Conservation (phyloP, 306 rosid genomes). For the Lathyrus aphaca region DNA sequence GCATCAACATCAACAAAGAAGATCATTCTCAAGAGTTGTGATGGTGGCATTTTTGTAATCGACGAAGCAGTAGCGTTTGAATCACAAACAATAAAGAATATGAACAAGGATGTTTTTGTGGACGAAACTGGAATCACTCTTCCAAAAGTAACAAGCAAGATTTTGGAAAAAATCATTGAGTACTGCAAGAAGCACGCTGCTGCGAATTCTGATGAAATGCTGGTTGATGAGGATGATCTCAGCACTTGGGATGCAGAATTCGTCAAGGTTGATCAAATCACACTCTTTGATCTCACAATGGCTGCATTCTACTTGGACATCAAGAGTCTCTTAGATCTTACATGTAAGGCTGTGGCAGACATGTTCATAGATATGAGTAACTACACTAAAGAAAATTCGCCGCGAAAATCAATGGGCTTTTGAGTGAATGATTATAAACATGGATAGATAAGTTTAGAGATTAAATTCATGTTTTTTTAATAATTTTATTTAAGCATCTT, state of each 20-base stretch:
- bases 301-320: not conserved
- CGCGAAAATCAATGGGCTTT: slow-evolving; percentile 74
- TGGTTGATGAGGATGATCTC: too few species aligned
- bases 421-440: too few species aligned
- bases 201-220: too few species aligned
- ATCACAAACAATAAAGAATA: not conserved
- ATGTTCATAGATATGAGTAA: slow-evolving; percentile 37
- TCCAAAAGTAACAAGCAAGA: not conserved
- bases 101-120: not conserved
- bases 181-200: not conserved
- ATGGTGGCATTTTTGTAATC: not conserved
- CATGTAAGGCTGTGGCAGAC: slow-evolving; percentile 48
- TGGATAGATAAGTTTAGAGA: too few species aligned
- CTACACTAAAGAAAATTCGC: slow-evolving; percentile 67
- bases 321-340: slow-evolving; percentile 54
- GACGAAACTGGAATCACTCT: not conserved
- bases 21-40: not conserved
- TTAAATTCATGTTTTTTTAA: too few species aligned
- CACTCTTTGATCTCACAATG: not conserved
- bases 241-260: not conserved
- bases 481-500: too few species aligned
- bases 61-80: not conserved
- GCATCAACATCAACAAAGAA: not conserved
- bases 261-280: not conserved
- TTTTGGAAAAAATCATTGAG: not conserved